A percentile compares a stretch with the other conserved stretches of the same genome.
Evolutionary conservation across 75 land plant genomes (phyloP).

Genomic region (Picea sitchensis): DNA sequence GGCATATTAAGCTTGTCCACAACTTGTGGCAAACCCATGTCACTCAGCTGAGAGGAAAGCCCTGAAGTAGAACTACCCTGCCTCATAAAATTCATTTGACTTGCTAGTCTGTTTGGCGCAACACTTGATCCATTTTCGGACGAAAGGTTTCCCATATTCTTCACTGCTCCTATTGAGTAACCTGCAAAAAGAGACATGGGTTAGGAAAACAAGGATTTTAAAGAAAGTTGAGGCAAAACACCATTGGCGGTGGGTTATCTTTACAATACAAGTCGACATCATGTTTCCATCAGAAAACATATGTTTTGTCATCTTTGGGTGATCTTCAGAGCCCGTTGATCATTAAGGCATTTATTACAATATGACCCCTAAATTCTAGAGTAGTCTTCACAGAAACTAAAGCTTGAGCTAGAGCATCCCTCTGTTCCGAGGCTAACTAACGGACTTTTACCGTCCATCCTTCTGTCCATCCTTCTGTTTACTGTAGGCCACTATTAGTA

Average conservation of each 20-base stretch:
- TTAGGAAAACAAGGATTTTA: not conserved
- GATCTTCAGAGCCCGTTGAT: not conserved
- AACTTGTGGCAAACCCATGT: slow-evolving; percentile 26
- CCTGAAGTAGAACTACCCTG: slow-evolving; percentile 31
- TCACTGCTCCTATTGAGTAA: not conserved
- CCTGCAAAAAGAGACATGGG: not conserved
- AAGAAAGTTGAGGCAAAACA: not conserved
- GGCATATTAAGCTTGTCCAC: slow-evolving; percentile 11
- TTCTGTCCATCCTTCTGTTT: no score
- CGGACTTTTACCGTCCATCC: no score
- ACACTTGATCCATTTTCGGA: slow-evolving; percentile 1
- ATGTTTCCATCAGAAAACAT: not conserved
- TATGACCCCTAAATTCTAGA: no score
- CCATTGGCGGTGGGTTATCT: not conserved
- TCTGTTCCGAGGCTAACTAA: no score
- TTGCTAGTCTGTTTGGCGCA: slow-evolving; percentile 22
- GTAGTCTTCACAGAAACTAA: not conserved
- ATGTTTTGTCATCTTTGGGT: not conserved
- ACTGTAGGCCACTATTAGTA: no score
- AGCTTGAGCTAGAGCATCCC: not conserved
- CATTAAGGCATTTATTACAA: not conserved
- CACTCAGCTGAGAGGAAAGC: slow-evolving; percentile 42
- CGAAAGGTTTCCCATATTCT: not conserved
- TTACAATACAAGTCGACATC: not conserved
- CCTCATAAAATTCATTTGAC: slow-evolving; percentile 31